Base-by-base conservation (phyloP, 139 green algal species). In the Dunaliella sp. region DNA sequence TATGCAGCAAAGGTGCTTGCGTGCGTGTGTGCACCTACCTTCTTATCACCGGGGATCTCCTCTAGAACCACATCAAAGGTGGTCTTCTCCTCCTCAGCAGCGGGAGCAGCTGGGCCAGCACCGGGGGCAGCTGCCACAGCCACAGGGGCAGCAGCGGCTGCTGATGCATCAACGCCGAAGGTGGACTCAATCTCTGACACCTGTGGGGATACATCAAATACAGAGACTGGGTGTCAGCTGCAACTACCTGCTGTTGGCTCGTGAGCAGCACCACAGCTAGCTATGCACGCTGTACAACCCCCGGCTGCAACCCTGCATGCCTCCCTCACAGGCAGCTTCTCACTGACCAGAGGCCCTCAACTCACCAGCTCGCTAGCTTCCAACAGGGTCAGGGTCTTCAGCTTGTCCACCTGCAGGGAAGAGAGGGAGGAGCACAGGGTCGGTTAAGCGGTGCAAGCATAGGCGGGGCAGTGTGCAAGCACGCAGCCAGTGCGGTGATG, bases 351-450 rank as follows among this genome's bases (percentile, higher is more conserved):
- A n/a, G n/a, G n/a, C n/a, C n/a, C n/a, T n/a, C n/a, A n/a, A 65
- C 87, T 91, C 79, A 90, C 89, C 82, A 95, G 88, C 88, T 95
- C 92, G 1, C 88, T 88, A 28, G 92, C 92, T 85, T 95, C 92
- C 79, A 95, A 86, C 78, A 95, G 90, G 3, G 92, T 94, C 84
- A 95, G 79, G 34, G 87, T 92, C 91, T 95, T 95, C 28, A 95
- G 88, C 88, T 93, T 93, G 83, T 95, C 91, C 38, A 95, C 91
- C 81, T 85, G 81, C 58, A 65, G 48, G 7, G 16, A 16, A 7
- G 48, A 26, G 48, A 2, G 12, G 30, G 76, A 36, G 34, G 7
- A 37, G 37, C 31, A n/a, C 48, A 65, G 48, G 7, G 7, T 65
- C 48, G 48, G 16, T 2, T 3, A 79, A 1, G n/a, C n/a, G n/a